Evolutionary conservation across 83 land plant genomes (phyloP).

Genomic region (Thuja plicata): DNA sequence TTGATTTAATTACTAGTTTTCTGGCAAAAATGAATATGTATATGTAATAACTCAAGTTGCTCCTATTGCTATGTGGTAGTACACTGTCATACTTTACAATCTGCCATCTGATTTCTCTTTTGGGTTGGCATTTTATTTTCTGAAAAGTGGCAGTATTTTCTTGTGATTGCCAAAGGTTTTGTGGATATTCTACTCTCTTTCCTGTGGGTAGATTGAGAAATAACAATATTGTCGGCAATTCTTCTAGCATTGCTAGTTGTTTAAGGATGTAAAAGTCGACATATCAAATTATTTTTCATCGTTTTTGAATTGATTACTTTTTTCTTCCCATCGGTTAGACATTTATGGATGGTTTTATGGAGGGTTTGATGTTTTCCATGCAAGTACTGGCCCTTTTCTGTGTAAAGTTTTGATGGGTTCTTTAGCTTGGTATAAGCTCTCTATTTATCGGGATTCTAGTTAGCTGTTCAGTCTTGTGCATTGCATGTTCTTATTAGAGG

Average conservation of each 20-base stretch:
- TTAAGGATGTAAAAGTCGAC: neutral
- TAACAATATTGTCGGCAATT: neutral
- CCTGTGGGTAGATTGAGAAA: neutral
- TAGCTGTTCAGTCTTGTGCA: neutral
- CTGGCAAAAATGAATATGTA: neutral
- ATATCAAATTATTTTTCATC: neutral
- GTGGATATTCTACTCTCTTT: neutral
- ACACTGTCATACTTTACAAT: neutral
- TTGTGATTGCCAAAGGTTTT: neutral
- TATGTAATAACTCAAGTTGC: neutral
- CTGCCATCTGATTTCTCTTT: neutral
- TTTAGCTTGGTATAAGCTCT: neutral
- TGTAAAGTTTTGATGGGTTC: neutral
- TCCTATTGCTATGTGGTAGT: neutral
- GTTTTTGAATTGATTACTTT: neutral
- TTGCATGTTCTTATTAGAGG: neutral
- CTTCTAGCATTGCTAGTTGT: neutral
- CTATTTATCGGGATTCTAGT: neutral
- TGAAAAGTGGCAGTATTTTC: neutral
- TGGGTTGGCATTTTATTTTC: neutral
- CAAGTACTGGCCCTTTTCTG: neutral
- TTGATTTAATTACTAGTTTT: neutral
- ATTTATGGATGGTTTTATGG: neutral
- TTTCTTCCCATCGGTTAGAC: neutral
- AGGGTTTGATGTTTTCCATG: neutral